Conservation (phyloP, 73 alveolate genomes). For the Paramecium octaurelia region DNA sequence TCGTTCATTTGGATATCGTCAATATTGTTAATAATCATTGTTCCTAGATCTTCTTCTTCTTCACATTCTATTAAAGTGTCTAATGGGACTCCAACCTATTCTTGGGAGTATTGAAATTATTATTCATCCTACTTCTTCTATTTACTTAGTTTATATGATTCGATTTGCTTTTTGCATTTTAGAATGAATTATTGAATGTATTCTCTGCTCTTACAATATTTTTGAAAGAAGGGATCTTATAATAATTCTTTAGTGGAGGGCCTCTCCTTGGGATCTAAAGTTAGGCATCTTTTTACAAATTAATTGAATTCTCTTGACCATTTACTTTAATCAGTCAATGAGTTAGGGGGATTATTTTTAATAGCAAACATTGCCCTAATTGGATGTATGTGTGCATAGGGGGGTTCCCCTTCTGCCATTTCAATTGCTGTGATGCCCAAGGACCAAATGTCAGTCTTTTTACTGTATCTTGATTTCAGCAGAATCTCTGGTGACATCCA, state of each 20-base stretch:
- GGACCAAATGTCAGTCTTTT: conserved; percentile 97
- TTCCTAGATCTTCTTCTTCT: conserved; percentile 44
- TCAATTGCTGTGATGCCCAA: conserved; percentile 97
- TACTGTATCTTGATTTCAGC: conserved; percentile 77
- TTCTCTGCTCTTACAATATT: conserved; percentile 30
- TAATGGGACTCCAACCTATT: background rate
- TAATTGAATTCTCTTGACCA: conserved; percentile 95
- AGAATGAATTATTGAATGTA: background rate
- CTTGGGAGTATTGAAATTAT: background rate
- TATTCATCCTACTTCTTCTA: background rate
- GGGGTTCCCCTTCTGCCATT: conserved; percentile 99
- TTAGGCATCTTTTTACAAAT: conserved; percentile 89
- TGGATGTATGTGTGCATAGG: conserved; percentile 87
- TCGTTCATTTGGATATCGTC: conserved; percentile 24
- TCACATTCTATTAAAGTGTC: conserved; percentile 52
- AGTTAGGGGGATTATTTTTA: conserved; percentile 84
- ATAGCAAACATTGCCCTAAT: conserved; percentile 90
- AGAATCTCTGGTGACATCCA: conserved; percentile 98
- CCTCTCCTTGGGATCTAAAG: conserved; percentile 85
- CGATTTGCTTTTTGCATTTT: conserved; percentile 12
- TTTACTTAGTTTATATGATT: background rate
- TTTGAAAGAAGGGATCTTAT: conserved; percentile 76
- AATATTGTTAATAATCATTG: background rate
- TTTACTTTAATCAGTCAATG: conserved; percentile 84
- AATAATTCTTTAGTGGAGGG: conserved; percentile 93